A percentile compares a stretch with the other conserved stretches of the same genome.
phyloP scores from a whole-genome alignment of 352 stramenopile species.

The Globisporangium paddicum region DNA sequence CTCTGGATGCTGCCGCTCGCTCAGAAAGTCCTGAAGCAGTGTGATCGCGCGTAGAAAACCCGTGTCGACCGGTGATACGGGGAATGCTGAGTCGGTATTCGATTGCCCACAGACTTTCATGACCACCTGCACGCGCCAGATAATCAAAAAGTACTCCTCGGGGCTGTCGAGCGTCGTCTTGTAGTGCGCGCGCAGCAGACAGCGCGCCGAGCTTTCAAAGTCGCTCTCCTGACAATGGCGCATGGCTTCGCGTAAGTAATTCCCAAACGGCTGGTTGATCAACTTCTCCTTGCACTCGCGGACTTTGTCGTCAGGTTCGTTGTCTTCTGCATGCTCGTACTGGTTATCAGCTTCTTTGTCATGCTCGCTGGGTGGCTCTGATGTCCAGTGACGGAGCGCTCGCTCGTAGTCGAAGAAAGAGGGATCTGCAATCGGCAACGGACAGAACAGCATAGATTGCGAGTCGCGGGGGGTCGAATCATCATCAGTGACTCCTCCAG shows the following conservation, averaged over 20 bases:
- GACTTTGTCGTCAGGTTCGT: neutral
- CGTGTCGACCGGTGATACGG: neutral
- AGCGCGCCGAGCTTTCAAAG: slow-evolving; percentile 20
- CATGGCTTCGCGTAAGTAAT: slow-evolving; percentile 22
- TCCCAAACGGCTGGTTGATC: slow-evolving; percentile 8
- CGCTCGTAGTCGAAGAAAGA: slow-evolving; percentile 38
- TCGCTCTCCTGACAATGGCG: slow-evolving; percentile 2
- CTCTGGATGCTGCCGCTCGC: slow-evolving; percentile 20
- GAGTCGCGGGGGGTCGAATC: neutral
- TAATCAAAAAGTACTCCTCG: slow-evolving; percentile 42
- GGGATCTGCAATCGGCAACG: slow-evolving; percentile 28
- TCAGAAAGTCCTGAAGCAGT: slow-evolving; percentile 33
- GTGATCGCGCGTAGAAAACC: slow-evolving; percentile 17
- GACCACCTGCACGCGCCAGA: slow-evolving; percentile 39
- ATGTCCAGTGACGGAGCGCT: slow-evolving; percentile 22
- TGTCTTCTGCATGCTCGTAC: neutral
- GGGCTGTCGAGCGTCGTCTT: slow-evolving; percentile 42
- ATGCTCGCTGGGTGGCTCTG: neutral
- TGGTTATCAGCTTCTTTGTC: slow-evolving; percentile 4
- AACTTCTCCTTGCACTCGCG: slow-evolving; percentile 4
- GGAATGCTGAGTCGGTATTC: neutral
- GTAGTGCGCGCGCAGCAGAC: slow-evolving; percentile 46
- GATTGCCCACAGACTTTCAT: neutral
- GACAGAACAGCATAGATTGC: slow-evolving; percentile 2
- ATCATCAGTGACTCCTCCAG: neutral